Conservation (phyloP, 345 rosid genomes). For the Sonneratia caseolaris region DNA sequence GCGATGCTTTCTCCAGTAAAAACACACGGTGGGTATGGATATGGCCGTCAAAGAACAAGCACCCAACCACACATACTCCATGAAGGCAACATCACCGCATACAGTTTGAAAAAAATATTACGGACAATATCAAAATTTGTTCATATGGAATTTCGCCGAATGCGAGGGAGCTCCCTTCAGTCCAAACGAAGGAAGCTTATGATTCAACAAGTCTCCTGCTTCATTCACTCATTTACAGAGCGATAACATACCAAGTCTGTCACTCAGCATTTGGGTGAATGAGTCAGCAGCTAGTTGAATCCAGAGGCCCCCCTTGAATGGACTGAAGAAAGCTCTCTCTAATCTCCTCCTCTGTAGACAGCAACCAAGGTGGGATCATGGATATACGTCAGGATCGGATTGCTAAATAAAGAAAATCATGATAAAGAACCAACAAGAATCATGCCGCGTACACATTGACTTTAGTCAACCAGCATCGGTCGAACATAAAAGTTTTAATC, state of each 20-base stretch:
- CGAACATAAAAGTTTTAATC: too few species aligned
- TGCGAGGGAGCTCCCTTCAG: constrained; percentile 99
- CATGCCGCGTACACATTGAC: too few species aligned
- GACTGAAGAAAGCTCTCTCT: constrained; percentile 93
- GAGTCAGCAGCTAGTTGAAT: constrained; percentile 98
- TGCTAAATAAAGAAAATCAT: not conserved
- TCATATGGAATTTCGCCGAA: too few species aligned
- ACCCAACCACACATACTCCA: too few species aligned
- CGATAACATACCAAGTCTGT: too few species aligned
- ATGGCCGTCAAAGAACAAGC: too few species aligned
- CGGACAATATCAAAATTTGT: not conserved
- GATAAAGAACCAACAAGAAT: too few species aligned
- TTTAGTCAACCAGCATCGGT: too few species aligned
- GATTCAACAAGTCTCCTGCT: constrained; percentile 88
- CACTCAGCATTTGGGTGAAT: constrained; percentile 89
- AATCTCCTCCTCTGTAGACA: not conserved
- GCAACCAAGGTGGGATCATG: not conserved
- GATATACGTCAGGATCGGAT: not conserved
- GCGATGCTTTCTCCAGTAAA: too few species aligned
- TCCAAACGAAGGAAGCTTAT: constrained; percentile 72
- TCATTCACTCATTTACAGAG: constrained; percentile 88
- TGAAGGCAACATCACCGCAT: too few species aligned
- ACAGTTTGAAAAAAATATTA: too few species aligned
- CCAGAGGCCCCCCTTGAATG: constrained; percentile 62
- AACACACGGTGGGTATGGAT: too few species aligned